Percentiles rank a stretch among this genome's conserved stretches.
phyloP scores from a whole-genome alignment of 2,329 filamentous ascomycete species.

The Zasmidium angulare region DNA sequence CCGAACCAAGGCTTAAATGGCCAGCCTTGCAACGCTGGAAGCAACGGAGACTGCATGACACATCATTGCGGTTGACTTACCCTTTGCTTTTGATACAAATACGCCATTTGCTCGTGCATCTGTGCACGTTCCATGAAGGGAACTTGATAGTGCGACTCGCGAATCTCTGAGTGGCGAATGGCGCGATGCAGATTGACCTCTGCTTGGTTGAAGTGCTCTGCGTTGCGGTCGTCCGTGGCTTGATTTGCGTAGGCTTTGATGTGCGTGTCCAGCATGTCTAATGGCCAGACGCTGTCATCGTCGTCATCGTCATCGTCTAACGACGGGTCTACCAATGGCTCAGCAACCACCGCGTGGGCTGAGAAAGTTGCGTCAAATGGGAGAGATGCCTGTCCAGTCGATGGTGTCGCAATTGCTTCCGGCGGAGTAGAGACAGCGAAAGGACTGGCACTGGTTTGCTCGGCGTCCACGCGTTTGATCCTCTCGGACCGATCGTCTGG shows the following conservation, averaged over 20 bases:
- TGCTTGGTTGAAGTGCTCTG: slow-evolving; percentile 21
- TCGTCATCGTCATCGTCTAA: slow-evolving; percentile 1
- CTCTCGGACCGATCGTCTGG: slow-evolving; percentile 19
- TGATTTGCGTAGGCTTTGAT: slow-evolving; percentile 17
- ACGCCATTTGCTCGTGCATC: slow-evolving; percentile 22
- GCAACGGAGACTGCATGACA: too few species aligned
- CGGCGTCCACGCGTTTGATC: slow-evolving; percentile 6
- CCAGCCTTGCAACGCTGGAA: too few species aligned
- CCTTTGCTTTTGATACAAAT: slow-evolving; percentile 17
- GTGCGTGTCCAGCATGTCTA: slow-evolving; percentile 12
- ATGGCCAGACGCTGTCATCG: slow-evolving; percentile 14
- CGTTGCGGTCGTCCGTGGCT: slow-evolving; percentile 12
- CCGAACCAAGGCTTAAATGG: too few species aligned
- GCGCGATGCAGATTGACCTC: slow-evolving; percentile 20
- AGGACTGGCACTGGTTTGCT: not conserved
- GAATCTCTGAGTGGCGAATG: slow-evolving; percentile 15
- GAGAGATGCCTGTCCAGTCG: not conserved
- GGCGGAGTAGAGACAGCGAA: slow-evolving; percentile 2
- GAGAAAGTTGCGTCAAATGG: not conserved
- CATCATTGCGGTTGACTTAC: too few species aligned
- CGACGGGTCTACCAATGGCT: not conserved
- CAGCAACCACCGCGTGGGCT: not conserved
- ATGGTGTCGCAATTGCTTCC: not conserved
- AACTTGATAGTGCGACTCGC: slow-evolving; percentile 17
- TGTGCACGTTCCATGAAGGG: slow-evolving; percentile 14